Conservation (phyloP, 495 filamentous ascomycete species). For the Beverwykella pulmonaria region DNA sequence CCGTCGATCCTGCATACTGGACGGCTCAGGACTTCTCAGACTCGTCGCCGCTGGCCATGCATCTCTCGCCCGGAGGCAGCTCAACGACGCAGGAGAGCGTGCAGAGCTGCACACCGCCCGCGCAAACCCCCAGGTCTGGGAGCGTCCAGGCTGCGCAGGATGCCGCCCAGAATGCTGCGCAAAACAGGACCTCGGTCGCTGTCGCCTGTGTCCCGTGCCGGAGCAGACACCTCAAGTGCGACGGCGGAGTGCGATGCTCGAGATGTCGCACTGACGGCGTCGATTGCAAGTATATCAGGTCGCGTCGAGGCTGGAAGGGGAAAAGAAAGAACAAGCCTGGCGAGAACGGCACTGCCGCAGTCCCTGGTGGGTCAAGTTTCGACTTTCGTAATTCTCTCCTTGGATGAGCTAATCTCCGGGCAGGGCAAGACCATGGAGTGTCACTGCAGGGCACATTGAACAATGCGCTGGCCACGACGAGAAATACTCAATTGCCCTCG, state of each 20-base stretch:
- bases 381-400: not conserved
- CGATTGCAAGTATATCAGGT: slow-evolving; percentile 41
- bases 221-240: slow-evolving; percentile 56
- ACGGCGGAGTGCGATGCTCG: slow-evolving; percentile 40
- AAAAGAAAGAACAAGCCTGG: slow-evolving; percentile 33
- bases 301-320: slow-evolving; percentile 39
- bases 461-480: slow-evolving; percentile 1
- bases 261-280: slow-evolving; percentile 37
- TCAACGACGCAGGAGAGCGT: slow-evolving; percentile 21
- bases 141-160: not conserved
- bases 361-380: slow-evolving; percentile 16
- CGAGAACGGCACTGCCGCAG: slow-evolving; percentile 7
- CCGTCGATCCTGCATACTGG: slow-evolving; percentile 30
- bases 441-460: slow-evolving; percentile 14
- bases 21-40: slow-evolving; percentile 24
- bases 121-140: slow-evolving; percentile 18
- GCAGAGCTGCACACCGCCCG: slow-evolving; percentile 20
- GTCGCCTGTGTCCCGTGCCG: slow-evolving; percentile 60
- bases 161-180: not conserved
- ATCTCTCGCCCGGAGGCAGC: slow-evolving; percentile 25
- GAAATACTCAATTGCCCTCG: slow-evolving; percentile 13
- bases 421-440: slow-evolving; percentile 22
- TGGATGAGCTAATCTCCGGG: slow-evolving; percentile 15
- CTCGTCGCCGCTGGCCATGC: slow-evolving; percentile 13
- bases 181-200: slow-evolving; percentile 31